Percentiles rank a stretch among this genome's conserved stretches.
Conservation (phyloP, 140 eudicot species). For the Ambrosia hybrid region DNA sequence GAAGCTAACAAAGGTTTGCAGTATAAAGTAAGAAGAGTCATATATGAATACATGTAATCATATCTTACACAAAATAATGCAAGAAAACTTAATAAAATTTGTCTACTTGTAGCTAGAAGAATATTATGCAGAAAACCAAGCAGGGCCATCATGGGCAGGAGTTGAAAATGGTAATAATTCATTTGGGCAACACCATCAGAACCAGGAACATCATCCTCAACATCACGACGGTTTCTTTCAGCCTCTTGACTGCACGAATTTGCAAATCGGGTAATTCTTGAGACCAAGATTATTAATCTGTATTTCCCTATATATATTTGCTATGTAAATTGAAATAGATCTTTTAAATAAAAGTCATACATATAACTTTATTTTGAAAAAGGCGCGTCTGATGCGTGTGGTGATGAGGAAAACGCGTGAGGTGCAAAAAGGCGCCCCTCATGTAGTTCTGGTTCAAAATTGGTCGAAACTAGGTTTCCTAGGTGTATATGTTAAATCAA, state of each 20-base stretch:
- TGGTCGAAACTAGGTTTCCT: too few species aligned
- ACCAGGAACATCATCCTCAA: constrained; percentile 56
- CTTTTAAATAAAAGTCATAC: too few species aligned
- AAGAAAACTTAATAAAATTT: neutral
- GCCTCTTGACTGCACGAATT: constrained; percentile 69
- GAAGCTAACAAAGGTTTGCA: constrained; percentile 20
- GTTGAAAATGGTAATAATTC: constrained; percentile 58
- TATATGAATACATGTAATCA: neutral
- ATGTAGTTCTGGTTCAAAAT: too few species aligned
- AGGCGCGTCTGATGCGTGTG: too few species aligned
- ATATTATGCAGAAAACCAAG: constrained; percentile 62
- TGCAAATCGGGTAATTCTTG: constrained; percentile 70
- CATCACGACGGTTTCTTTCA: constrained; percentile 59
- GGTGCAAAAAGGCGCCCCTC: too few species aligned
- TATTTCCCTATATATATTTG: neutral
- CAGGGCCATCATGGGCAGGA: constrained; percentile 72
- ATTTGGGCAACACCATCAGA: constrained; percentile 45
- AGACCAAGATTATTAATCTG: constrained; percentile 2
- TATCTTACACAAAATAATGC: neutral
- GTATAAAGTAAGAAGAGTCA: constrained; percentile 9
- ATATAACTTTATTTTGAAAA: neutral
- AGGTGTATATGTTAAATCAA: too few species aligned
- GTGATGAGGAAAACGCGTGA: too few species aligned
- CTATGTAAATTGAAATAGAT: neutral
- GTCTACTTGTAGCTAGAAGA: constrained; percentile 53